Conservation (phyloP, 768 basidiomycete species). For the Hemileccinum rubropunctum region DNA sequence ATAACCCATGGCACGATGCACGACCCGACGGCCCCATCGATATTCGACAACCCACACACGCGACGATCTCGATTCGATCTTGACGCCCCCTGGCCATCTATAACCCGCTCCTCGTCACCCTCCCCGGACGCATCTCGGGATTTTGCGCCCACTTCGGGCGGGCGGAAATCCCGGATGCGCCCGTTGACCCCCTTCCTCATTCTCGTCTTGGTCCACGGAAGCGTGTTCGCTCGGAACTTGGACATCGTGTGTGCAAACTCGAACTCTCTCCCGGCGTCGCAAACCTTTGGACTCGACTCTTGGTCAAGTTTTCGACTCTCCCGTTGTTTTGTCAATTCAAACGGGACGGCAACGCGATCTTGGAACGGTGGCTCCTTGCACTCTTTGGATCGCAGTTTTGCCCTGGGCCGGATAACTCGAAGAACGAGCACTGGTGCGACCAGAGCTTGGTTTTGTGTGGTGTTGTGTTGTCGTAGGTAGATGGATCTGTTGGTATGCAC, state of each 20-base stretch:
- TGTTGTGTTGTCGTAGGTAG: background rate
- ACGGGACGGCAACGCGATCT: background rate
- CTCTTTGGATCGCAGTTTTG: background rate
- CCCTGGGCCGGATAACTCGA: background rate
- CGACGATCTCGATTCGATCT: background rate
- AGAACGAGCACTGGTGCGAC: background rate
- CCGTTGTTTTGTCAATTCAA: background rate
- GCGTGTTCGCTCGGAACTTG: background rate
- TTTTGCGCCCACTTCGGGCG: background rate
- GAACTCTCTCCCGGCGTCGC: background rate
- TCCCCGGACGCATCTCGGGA: background rate
- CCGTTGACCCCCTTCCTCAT: background rate
- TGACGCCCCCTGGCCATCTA: background rate
- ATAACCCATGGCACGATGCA: constrained; percentile 1
- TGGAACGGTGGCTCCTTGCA: background rate
- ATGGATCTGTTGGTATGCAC: background rate
- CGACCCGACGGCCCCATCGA: background rate
- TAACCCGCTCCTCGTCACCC: background rate
- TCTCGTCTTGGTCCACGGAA: background rate
- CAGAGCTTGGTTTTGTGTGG: background rate
- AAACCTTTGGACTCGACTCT: background rate
- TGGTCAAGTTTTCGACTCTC: background rate
- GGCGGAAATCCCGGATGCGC: background rate
- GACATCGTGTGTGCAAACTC: background rate
- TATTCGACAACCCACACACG: background rate